Conservation (phyloP, 2,329 filamentous ascomycete species). For the Ophiostoma sp. region DNA sequence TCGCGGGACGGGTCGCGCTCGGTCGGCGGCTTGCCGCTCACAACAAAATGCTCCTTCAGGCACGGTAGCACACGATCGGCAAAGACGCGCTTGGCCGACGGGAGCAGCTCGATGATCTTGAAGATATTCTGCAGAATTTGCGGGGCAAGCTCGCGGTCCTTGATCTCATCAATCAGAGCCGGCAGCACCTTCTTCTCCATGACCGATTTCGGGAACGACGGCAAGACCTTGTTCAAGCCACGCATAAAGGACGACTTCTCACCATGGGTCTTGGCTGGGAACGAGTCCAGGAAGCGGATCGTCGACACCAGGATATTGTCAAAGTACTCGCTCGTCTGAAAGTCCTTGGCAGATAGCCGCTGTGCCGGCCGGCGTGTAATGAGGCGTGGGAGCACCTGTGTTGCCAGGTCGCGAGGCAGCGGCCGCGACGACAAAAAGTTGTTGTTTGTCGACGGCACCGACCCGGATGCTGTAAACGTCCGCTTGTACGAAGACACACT, state of each 20-base stretch:
- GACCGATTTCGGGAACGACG: constrained; percentile 88
- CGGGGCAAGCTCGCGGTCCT: constrained; percentile 81
- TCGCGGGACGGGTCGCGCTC: constrained; percentile 82
- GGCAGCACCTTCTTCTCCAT: constrained; percentile 92
- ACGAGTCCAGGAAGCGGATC: constrained; percentile 85
- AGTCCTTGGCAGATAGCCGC: constrained; percentile 80
- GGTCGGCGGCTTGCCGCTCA: constrained; percentile 46
- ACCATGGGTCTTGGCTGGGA: constrained; percentile 84
- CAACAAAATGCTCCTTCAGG: constrained; percentile 75
- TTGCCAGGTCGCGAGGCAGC: constrained; percentile 71
- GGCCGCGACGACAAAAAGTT: constrained; percentile 76
- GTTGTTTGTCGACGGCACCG: constrained; percentile 72
- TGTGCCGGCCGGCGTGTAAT: constrained; percentile 85
- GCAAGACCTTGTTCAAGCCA: constrained; percentile 77
- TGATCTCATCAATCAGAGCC: constrained; percentile 84
- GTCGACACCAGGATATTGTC: constrained; percentile 96
- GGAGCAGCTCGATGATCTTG: constrained; percentile 75
- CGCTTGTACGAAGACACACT: constrained; percentile 82
- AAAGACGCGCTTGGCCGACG: constrained; percentile 71
- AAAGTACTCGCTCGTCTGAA: constrained; percentile 93
- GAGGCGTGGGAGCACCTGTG: constrained; percentile 72
- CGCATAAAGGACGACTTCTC: constrained; percentile 92
- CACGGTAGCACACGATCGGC: constrained; percentile 80
- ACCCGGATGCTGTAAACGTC: constrained; percentile 70
- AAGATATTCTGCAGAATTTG: constrained; percentile 88